Conservation (phyloP, 495 filamentous ascomycete genomes). For the Lindgomyces ingoldianus region DNA sequence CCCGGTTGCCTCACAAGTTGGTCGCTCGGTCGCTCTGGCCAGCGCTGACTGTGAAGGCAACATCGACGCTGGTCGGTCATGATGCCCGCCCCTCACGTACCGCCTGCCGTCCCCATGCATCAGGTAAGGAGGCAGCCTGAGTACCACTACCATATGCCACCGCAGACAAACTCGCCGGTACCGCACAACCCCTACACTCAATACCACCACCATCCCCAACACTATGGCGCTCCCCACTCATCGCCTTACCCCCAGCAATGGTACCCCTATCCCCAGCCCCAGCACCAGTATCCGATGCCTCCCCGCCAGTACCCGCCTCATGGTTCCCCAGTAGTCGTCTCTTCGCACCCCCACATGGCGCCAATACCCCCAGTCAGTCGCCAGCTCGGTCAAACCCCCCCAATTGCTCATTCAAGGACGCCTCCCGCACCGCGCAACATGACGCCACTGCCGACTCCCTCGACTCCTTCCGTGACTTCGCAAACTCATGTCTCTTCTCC, state of each 20-base stretch:
- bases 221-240: slow-evolving; percentile 42
- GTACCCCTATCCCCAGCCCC: slow-evolving; percentile 37
- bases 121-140: slow-evolving; percentile 42
- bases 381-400: slow-evolving; percentile 33
- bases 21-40: slow-evolving; percentile 34
- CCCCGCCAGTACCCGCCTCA: slow-evolving; percentile 35
- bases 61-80: slow-evolving; percentile 25
- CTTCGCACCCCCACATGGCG: slow-evolving; percentile 42
- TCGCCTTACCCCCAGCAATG: slow-evolving; percentile 39
- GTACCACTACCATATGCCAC: slow-evolving; percentile 41
- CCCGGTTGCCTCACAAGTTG: slow-evolving; percentile 34
- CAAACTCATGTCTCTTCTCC: slow-evolving; percentile 35
- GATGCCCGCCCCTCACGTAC: slow-evolving; percentile 39
- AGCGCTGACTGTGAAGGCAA: slow-evolving; percentile 39
- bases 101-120: slow-evolving; percentile 41
- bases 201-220: slow-evolving; percentile 41
- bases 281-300: slow-evolving; percentile 33
- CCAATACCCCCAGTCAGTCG: slow-evolving; percentile 39
- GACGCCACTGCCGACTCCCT: slow-evolving; percentile 30
- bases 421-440: slow-evolving; percentile 24
- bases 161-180: slow-evolving; percentile 42
- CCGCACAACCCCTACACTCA: slow-evolving; percentile 40
- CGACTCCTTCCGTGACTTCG: slow-evolving; percentile 27
- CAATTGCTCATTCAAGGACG: slow-evolving; percentile 32
- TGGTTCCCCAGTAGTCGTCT: slow-evolving; percentile 45